Base-by-base conservation (phyloP, 2,329 filamentous ascomycete genomes). In the Emydomyces testavorans region DNA sequence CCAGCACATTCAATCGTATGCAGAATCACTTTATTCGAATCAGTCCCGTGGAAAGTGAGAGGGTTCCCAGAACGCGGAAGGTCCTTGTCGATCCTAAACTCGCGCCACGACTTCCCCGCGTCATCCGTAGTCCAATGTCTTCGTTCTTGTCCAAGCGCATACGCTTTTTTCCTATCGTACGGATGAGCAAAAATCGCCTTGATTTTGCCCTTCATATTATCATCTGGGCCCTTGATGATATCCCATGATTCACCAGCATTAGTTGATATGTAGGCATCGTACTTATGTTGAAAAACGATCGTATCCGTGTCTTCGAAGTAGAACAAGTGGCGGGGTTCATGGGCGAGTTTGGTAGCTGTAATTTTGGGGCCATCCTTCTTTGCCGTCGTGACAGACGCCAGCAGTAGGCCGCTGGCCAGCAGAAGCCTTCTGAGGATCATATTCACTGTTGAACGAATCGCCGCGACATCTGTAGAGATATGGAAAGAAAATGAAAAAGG, bases 301-400 rank as follows among this genome's bases (percentile, higher is more conserved):
- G 83, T 78, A 63, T 94, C 82, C 55, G 85, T 89, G 64, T 90
- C 85, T 60, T 92, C 82, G 62, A 98, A 96, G 68, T 94, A 98
- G 68, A 84, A 83, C 55, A 95, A 71, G 62, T 80, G 80, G 46
- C 69, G 62, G 0, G 87, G 85, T 46, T 73, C 66, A 58, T 80
- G 72, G 37, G 83, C 71, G 67, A 95, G 85, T 39, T 75, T 66
- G 46, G 71, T 83, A 50, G 73, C 69, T 52, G 75, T 72, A 58
- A 94, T 74, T 48, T 73, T 73, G 20, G 89, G 89, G 41, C 73
- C 71, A 59, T 80, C 76, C 53, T 75, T 71, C 63, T 82, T 82
- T 48, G 79, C 68, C 24, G 36, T 49, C 20, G 50, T 40, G 39
- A 51, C 50, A 49, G 55, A 54, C 55, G 72, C 74, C 63, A 78